Conservation (phyloP, 768 basidiomycete species). For the Ramaria rubella region DNA sequence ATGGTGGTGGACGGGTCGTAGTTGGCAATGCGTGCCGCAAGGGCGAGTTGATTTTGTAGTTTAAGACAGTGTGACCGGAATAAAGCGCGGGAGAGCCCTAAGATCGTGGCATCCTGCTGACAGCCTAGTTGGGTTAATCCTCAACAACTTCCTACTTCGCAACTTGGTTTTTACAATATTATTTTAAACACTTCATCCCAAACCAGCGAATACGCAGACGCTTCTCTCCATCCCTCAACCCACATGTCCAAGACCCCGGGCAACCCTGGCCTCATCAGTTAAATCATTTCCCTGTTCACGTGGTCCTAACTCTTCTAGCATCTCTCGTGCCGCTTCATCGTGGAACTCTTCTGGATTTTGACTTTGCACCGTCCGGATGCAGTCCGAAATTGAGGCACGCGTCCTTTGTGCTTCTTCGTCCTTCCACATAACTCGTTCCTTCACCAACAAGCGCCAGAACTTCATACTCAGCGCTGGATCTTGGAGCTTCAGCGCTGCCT, state of each 20-base stretch:
- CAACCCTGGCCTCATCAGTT: neutral
- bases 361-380: conserved; percentile 26
- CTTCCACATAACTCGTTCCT: conserved; percentile 38
- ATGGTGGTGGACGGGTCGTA: conserved; percentile 30
- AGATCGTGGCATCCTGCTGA: conserved; percentile 4
- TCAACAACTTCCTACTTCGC: neutral
- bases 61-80: neutral
- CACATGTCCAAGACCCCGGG: neutral
- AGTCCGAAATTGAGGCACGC: conserved; percentile 36
- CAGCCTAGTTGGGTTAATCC: neutral
- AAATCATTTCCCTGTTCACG: neutral
- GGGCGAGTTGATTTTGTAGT: conserved; percentile 5
- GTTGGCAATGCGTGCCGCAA: neutral
- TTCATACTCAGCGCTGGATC: conserved; percentile 48
- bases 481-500: conserved; percentile 40
- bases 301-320: neutral
- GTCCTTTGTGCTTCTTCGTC: conserved; percentile 39
- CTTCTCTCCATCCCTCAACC: neutral
- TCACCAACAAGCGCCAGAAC: conserved; percentile 52
- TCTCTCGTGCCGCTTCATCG: conserved; percentile 3
- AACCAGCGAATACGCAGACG: too few relatives aligned
- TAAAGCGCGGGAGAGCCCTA: neutral
- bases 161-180: neutral
- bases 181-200: neutral
- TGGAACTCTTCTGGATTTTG: conserved; percentile 28